Percentiles rank a stretch among this genome's conserved stretches.
Conservation (phyloP, 192 early-diverging fungal genomes). For the Gonapodya prolifera region DNA sequence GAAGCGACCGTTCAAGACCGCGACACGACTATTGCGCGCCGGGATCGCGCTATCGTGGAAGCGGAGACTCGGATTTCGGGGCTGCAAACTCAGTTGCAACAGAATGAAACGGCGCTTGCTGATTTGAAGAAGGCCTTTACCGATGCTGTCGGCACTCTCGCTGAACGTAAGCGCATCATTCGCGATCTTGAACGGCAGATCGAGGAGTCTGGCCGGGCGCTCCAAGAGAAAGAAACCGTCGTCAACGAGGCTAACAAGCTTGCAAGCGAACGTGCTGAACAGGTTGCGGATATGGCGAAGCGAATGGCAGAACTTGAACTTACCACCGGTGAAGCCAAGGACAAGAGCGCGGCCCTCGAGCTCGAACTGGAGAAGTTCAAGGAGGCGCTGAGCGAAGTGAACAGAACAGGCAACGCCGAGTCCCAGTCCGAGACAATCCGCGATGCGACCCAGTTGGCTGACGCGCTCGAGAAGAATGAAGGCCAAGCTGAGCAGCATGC, state of each 20-base stretch:
- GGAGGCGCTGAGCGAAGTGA: neutral
- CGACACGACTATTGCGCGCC: neutral
- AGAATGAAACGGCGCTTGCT: neutral
- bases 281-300: neutral
- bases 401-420: neutral
- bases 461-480: neutral
- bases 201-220: neutral
- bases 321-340: neutral
- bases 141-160: neutral
- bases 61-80: neutral
- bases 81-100: neutral
- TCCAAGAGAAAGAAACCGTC: neutral
- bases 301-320: neutral
- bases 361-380: neutral
- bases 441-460: neutral
- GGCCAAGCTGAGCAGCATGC: neutral
- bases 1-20: neutral
- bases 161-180: neutral
- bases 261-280: neutral
- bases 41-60: neutral
- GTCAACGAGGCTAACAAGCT: neutral
- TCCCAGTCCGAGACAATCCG: neutral
- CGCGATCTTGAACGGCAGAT: neutral
- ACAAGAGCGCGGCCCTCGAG: neutral
- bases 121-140: neutral